Evolutionary conservation across 345 rosid species (phyloP), one percentile per base, ranked within the genome.

Genomic region (Brassica cretica): DNA sequence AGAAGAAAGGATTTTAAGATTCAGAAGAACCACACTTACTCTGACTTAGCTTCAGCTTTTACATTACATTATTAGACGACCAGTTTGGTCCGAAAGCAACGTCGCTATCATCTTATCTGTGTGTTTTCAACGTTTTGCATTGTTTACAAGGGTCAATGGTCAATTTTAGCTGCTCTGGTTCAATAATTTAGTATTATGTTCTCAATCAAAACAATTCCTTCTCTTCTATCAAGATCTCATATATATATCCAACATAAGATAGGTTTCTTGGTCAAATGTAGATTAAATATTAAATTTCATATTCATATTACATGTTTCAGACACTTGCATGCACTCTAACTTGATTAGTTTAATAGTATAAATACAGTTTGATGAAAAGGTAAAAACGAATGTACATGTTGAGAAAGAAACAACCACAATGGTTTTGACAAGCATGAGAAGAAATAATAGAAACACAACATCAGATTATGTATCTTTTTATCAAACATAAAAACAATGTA

Each of bases 151-250:
- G 30, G 65, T 77, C 80, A 77, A 63, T 15, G 80, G 74, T 77
- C 80, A 76, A 76, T 62, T 0, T 35, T 64, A 37, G 71, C 0
- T 11, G 71, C 71, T 53, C 35, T 64, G 46, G 21, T 63, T 33
- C 58, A 64, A 77, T 70, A 16, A 37, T 35, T 16, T 24, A 61
- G 10, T 32, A 35, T 8, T 70, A 25, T 70, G 46, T 55, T 70
- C 59, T 35, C 70, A 4, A 55, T 70, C 76, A 53, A 18, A 70
- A 77, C 76, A 55, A 76, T 70, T 71, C 76, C 60, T 51, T 24
- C 68, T 46, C 53, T 14, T 19, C 64, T 8, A 49, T n/a, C 11
- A 44, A 60, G 30, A 39, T 58, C 66, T 58, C 25, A 27, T 27
- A 25, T 25, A 25, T 25, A 25, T 25, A 25, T 25, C 27, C 27